A percentile compares a stretch with the other conserved stretches of the same genome.
phyloP scores from a whole-genome alignment of 345 rosid species.

The Acer saccharum region DNA sequence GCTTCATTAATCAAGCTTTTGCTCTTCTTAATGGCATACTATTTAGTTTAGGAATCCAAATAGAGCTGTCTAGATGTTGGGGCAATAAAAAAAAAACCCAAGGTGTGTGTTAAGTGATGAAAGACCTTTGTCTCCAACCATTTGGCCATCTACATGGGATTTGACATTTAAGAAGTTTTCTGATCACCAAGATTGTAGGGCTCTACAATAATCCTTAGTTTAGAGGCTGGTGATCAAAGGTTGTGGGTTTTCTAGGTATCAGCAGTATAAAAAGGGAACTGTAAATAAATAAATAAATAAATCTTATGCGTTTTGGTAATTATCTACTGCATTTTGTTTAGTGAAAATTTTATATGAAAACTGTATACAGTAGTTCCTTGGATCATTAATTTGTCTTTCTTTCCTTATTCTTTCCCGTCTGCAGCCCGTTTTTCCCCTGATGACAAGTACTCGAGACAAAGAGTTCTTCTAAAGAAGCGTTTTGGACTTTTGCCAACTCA shows the following conservation, averaged over 20 bases:
- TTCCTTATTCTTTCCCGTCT: not conserved
- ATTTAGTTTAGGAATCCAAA: not conserved
- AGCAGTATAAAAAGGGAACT: not conserved
- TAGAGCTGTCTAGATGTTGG: not conserved
- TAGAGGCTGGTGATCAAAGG: not conserved
- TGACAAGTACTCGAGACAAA: slow-evolving; percentile 67
- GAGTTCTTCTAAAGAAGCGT: slow-evolving; percentile 61
- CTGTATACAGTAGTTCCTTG: not conserved
- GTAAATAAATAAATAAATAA: not conserved
- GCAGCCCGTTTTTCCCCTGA: slow-evolving; percentile 72
- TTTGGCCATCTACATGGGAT: not conserved
- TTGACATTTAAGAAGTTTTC: not conserved
- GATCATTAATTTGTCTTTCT: not conserved
- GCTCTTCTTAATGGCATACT: not conserved
- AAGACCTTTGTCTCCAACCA: not conserved
- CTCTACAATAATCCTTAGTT: not conserved
- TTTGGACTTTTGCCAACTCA: slow-evolving; percentile 63
- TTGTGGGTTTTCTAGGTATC: not conserved
- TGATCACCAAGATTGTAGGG: not conserved
- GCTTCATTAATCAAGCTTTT: not conserved
- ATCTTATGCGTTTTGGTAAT: not conserved
- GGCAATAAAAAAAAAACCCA: not conserved
- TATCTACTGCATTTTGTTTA: not conserved
- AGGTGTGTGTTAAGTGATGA: not conserved
- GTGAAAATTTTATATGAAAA: not conserved